Evolutionary conservation across 106 monocot species (phyloP).

Genomic region (Cymbidium sinense): DNA sequence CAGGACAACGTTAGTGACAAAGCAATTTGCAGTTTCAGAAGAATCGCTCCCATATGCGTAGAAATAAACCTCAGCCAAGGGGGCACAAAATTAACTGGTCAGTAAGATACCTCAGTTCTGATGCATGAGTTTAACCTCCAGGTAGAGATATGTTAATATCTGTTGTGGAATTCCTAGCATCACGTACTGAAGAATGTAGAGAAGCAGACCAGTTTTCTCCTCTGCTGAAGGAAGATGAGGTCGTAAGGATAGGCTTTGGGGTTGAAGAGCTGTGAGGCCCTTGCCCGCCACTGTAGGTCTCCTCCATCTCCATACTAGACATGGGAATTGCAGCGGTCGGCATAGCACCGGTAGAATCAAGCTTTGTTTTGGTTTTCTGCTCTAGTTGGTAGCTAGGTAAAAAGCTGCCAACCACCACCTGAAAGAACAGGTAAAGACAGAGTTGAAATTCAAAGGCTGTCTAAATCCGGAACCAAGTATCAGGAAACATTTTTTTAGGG

Average conservation of each 20-base stretch:
- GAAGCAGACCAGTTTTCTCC: conserved; percentile 65
- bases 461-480: not conserved
- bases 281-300: conserved; percentile 23
- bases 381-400: conserved; percentile 62
- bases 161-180: conserved; percentile 43
- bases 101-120: not conserved
- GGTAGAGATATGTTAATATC: conserved; percentile 72
- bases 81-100: not conserved
- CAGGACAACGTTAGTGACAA: not conserved
- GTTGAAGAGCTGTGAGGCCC: conserved; percentile 24
- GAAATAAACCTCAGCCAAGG: not conserved
- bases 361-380: conserved; percentile 41
- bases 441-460: not conserved
- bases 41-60: not conserved
- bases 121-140: conserved; percentile 27
- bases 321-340: conserved; percentile 24
- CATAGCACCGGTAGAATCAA: conserved; percentile 21
- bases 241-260: conserved; percentile 26
- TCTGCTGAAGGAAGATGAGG: conserved; percentile 36
- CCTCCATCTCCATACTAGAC: conserved; percentile 31
- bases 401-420: conserved; percentile 88
- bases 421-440: conserved; percentile 1
- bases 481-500: not conserved
- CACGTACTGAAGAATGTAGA: conserved; percentile 27
- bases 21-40: not conserved